Percentiles rank a stretch among this genome's conserved stretches.
Evolutionary conservation across 2,329 filamentous ascomycete genomes (phyloP).

Genomic region (Sporothrix brasiliensis): DNA sequence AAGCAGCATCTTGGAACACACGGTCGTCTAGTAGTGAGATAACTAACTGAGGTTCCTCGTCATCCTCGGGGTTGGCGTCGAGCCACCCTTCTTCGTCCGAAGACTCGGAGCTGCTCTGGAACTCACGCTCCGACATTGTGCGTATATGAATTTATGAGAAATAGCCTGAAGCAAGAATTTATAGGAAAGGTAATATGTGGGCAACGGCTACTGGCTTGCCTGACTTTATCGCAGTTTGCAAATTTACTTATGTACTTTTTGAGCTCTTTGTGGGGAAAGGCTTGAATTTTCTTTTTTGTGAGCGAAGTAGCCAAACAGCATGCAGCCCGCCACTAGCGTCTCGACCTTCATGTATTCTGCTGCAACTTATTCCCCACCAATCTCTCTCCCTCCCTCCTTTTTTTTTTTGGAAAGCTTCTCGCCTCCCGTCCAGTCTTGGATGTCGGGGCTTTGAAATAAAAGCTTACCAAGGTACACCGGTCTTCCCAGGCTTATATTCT

Average conservation of each 20-base stretch:
- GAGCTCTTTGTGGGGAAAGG: background rate
- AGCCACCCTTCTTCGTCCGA: conserved; percentile 46
- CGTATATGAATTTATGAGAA: background rate
- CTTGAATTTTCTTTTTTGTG: conserved; percentile 29
- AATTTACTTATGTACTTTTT: conserved; percentile 13
- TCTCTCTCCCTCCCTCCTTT: no score
- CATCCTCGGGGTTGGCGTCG: conserved; percentile 53
- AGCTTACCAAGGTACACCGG: background rate
- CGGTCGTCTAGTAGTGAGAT: conserved; percentile 69
- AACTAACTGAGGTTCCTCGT: conserved; percentile 62
- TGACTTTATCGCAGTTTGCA: background rate
- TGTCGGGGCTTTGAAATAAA: background rate
- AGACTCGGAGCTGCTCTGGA: conserved; percentile 43
- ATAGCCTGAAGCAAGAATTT: background rate
- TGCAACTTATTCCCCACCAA: background rate
- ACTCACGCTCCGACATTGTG: conserved; percentile 32
- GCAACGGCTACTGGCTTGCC: background rate
- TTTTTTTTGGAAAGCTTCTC: no score
- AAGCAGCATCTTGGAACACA: conserved; percentile 63
- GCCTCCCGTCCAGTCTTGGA: no score
- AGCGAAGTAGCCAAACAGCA: conserved; percentile 3
- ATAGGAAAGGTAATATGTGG: background rate
- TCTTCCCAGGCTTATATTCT: background rate
- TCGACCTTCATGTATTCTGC: background rate
- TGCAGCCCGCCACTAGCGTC: conserved; percentile 29